These are phyloP conservation scores for Austroboletus novae-zelandiae DNA, from an alignment of 1,284 basidiomycete genomes.

Conservation along the genomic window DNA sequence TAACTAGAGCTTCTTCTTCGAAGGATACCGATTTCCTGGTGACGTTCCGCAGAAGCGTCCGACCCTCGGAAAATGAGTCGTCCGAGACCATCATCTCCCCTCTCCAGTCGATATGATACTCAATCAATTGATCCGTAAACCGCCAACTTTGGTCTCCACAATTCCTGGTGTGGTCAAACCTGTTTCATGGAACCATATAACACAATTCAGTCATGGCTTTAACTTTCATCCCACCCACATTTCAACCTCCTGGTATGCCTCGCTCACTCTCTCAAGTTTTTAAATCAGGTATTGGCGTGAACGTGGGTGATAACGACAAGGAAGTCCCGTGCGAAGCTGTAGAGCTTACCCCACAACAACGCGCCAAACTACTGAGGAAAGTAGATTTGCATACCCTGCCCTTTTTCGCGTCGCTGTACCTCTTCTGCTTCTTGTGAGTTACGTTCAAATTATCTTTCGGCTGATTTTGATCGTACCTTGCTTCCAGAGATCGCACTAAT, in stretches of 20 bases:
- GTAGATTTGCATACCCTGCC: conserved; percentile 50
- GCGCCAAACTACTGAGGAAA: conserved; percentile 41
- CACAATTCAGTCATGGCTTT: background rate
- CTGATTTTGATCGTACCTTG: background rate
- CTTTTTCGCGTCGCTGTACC: conserved; percentile 51
- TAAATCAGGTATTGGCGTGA: background rate
- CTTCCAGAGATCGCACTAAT: conserved; percentile 33
- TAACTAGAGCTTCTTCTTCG: too few species aligned
- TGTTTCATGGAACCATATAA: conserved; percentile 6
- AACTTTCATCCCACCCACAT: background rate
- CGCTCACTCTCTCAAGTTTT: background rate
- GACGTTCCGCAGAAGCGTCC: background rate
- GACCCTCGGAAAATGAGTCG: background rate
- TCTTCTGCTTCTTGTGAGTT: conserved; percentile 52
- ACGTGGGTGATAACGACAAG: background rate
- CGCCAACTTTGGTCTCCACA: background rate
- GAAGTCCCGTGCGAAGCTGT: background rate
- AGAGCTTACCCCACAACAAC: conserved; percentile 23
- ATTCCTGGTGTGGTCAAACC: background rate
- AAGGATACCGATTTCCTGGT: too few species aligned
- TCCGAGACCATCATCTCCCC: background rate
- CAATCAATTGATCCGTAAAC: background rate
- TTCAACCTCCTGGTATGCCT: conserved; percentile 1
- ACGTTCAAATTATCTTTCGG: background rate
- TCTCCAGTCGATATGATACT: background rate